Evolutionary conservation across 148 eudicot species (phyloP), one percentile per base, ranked within the genome.

Genomic region (Euryodendron excelsum): DNA sequence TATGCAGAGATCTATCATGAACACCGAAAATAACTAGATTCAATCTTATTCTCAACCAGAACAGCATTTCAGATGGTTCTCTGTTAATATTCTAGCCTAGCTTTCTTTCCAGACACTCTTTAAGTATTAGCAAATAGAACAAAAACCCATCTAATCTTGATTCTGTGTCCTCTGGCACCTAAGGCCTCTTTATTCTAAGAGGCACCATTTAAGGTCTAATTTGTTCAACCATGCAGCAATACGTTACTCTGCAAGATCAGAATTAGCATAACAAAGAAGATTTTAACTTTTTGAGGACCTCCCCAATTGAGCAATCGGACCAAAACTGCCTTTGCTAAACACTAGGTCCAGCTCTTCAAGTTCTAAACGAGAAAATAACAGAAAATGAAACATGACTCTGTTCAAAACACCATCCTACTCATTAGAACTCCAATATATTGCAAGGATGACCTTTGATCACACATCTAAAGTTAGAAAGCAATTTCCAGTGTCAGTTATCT

Each of bases 381-480:
- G 44, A 21, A 20, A 65, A 65, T 5, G 69, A 21, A 65, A 65
- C 45, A 17, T 36, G 44, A 65, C 7, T 20, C 69, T 34, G 4
- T 23, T 17, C 3, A 41, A 41, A 45, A 41, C 4, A 12, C n/a
- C n/a, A n/a, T n/a, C n/a, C n/a, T n/a, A n/a, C n/a, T n/a, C n/a
- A n/a, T n/a, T n/a, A n/a, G n/a, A n/a, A n/a, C n/a, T n/a, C n/a
- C n/a, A n/a, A n/a, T n/a, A n/a, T n/a, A n/a, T n/a, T n/a, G n/a
- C n/a, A n/a, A 25, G 3, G 25, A 23, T 39, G 18, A 69, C n/a
- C 45, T 39, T 69, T 20, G 3, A 41, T 39, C 72, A 69, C 39
- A 66, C 50, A 69, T 41, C 72, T 41, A 50, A 74, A 39, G 48
- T 25, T 58, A 17, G 65, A 74, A 58, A n/a, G 53, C 20, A 18